Conservation (phyloP, 768 basidiomycete species). For the Tubosaeta brunneosetosa region DNA sequence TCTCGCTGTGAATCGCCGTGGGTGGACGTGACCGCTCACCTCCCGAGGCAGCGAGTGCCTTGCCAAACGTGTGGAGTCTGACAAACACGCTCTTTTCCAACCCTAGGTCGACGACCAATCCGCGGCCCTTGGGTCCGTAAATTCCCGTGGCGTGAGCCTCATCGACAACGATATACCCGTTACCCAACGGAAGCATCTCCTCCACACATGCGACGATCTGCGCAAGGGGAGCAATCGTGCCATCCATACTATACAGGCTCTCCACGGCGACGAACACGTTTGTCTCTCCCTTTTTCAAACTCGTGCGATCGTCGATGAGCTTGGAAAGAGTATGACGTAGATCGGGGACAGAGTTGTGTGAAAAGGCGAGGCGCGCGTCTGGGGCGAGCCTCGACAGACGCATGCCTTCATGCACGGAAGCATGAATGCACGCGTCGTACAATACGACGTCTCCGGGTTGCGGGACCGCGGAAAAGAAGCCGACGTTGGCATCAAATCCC, state of each 20-base stretch:
- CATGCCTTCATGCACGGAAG: constrained; percentile 87
- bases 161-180: constrained; percentile 77
- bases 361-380: constrained; percentile 45
- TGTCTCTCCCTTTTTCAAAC: constrained; percentile 35
- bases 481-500: constrained; percentile 89
- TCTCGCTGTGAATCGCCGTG: background rate
- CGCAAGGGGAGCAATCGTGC: constrained; percentile 74
- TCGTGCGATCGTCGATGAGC: constrained; percentile 36
- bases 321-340: constrained; percentile 43
- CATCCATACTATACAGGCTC: constrained; percentile 94
- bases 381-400: constrained; percentile 50
- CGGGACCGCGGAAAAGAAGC: constrained; percentile 54
- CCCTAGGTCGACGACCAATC: constrained; percentile 66
- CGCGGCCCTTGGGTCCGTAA: constrained; percentile 75
- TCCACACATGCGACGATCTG: constrained; percentile 64
- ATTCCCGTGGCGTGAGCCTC: constrained; percentile 94
- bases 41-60: constrained; percentile 80
- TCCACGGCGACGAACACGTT: constrained; percentile 83
- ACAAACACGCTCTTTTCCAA: constrained; percentile 69
- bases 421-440: constrained; percentile 86
- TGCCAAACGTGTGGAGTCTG: constrained; percentile 89
- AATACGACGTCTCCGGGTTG: constrained; percentile 73
- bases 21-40: constrained; percentile 46
- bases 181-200: constrained; percentile 52
- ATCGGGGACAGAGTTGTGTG: constrained; percentile 63